Evolutionary conservation across 2,329 filamentous ascomycete species (phyloP), one percentile per base, ranked within the genome.

Genomic region (Coniochaeta prunicola): DNA sequence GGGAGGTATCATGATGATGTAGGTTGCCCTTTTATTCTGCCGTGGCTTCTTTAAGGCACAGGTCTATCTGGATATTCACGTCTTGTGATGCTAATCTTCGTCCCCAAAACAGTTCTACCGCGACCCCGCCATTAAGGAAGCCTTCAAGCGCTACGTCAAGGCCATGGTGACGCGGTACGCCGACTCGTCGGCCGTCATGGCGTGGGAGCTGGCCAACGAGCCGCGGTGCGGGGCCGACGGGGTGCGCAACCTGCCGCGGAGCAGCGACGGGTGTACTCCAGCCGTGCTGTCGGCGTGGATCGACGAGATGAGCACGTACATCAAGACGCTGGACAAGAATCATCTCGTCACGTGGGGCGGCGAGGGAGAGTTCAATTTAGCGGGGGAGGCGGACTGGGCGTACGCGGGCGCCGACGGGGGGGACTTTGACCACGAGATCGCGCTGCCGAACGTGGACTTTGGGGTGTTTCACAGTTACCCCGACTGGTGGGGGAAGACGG

Each of bases 191-290:
- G 79, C 86, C 0, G 78, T 89, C 53, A 83, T 89, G 63, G 83
- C 84, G 0, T 89, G 86, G 86, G 86, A 89, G 65, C 73, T 89
- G 1, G 82, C 77, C 59, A 89, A 89, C 63, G 86, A 89, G 60
- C 76, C 77, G 21, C 76, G 77, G 59, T 81, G 78, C 67, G 77
- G 76, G 24, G 78, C 73, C 26, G 77, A 80, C 57, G 70, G 66
- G 7, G 65, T 64, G 8, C 77, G 77, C 59, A 80, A 80, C 65
- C 74, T 80, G 0, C 76, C 77, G 1, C 69, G 70, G 1, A 26
- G n/a, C 45, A 75, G 74, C 34, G 62, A 60, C 0, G 63, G 67
- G 62, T 80, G 78, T 65, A 72, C 67, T 0, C 69, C 80, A 0
- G 73, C 73, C 1, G 67, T 75, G 2, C 67, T 82, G 10, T 77